Evolutionary conservation across 192 early-diverging fungal species (phyloP), one percentile per base, ranked within the genome.

Genomic region (Gonapodya prolifera): DNA sequence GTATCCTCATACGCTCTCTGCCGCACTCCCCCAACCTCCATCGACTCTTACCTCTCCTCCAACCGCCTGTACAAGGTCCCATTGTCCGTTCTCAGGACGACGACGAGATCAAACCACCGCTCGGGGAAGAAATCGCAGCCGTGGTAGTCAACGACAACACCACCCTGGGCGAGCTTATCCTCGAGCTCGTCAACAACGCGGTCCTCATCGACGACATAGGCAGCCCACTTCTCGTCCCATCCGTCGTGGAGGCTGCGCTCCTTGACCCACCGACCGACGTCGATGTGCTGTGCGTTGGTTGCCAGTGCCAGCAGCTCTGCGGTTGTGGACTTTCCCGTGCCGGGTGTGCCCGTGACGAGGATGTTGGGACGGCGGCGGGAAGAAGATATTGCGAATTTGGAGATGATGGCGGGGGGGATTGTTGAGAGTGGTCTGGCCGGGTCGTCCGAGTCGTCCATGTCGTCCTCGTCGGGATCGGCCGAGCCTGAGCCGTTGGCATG

Each of bases 71-170:
- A 98, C 70, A 99, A 85, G 23, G 89, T 83, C 75, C 79, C 81
- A 70, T 92, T 99, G 75, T 92, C 89, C 0, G 94, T 87, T 32
- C 93, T 85, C 69, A 99, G 86, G 0, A 97, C 95, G 75, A 99
- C 87, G 1, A 99, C 93, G 32, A 99, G 87, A 80, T 99, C 97
- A 81, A 99, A 98, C 95, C 95, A 98, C 70, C 95, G 86, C 86
- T 99, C 95, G 0, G 97, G 97, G 80, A 99, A 99, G 76, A 99
- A 90, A 35, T 92, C 97, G 79, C 94, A 96, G 2, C 94, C 91
- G 82, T 99, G 97, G 78, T 94, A 96, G 79, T 99, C 97, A 0
- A 99, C 91, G 70, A 97, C 87, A 76, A 90, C 89, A 34, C 95
- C 95, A 35, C 97, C 97, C 69, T 82, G 80, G 1, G 81, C 84